A percentile compares a stretch with the other conserved stretches of the same genome.
Evolutionary conservation across 768 basidiomycete species (phyloP).

Genomic region (Tricholoma matsutake): DNA sequence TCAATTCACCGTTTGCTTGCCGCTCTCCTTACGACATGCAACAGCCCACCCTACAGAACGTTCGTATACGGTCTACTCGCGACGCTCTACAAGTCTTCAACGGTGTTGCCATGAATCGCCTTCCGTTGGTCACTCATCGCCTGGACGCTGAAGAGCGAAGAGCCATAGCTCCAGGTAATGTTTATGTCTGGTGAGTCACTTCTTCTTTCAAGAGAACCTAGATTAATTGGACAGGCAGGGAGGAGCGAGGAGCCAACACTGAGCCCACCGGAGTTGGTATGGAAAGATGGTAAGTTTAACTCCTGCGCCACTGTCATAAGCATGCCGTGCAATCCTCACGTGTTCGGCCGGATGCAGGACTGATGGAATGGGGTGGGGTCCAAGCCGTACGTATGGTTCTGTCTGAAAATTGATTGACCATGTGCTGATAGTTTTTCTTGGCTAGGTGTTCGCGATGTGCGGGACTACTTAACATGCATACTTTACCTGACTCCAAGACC

Average conservation of each 20-base stretch:
- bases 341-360: conserved; percentile 31
- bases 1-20: conserved; percentile 11
- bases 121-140: conserved; percentile 77
- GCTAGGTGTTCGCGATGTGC: conserved; percentile 51
- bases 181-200: conserved; percentile 64
- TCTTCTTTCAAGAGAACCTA: neutral
- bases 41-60: conserved; percentile 69
- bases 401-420: neutral
- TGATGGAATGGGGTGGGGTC: conserved; percentile 79
- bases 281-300: conserved; percentile 64
- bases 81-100: conserved; percentile 83
- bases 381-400: conserved; percentile 62
- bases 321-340: conserved; percentile 1
- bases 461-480: conserved; percentile 30
- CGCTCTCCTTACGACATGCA: conserved; percentile 48
- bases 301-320: neutral
- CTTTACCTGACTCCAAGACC: conserved; percentile 13
- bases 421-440: conserved; percentile 7
- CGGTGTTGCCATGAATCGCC: conserved; percentile 62
- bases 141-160: conserved; percentile 81
- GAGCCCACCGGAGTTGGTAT: conserved; percentile 81
- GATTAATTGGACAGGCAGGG: conserved; percentile 35
- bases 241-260: conserved; percentile 82
- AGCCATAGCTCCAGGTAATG: conserved; percentile 70
- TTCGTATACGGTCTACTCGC: conserved; percentile 73